These are phyloP conservation scores for Xylaria bambusicola DNA, from an alignment of 495 filamentous ascomycete species.

Conservation along the genomic window DNA sequence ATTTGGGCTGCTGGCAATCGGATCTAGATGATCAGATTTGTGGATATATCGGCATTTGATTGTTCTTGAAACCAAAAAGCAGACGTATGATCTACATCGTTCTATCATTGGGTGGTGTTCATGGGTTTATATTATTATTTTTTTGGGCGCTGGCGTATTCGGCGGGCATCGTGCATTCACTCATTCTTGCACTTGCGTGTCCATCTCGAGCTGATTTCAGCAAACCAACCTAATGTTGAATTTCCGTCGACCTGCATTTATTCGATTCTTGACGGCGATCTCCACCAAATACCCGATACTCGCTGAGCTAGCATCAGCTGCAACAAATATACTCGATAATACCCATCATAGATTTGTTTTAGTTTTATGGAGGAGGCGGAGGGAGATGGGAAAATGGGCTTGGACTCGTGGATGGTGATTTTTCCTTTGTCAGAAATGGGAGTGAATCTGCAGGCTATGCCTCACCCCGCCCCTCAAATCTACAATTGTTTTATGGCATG, in stretches of 20 bases:
- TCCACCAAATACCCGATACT: slow-evolving; percentile 27
- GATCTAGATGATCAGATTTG: slow-evolving; percentile 38
- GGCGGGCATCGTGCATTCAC: slow-evolving; percentile 25
- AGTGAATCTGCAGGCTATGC: slow-evolving; percentile 10
- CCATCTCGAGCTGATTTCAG: slow-evolving; percentile 34
- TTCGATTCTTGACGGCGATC: slow-evolving; percentile 18
- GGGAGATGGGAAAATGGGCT: slow-evolving; percentile 28
- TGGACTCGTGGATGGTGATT: slow-evolving; percentile 28
- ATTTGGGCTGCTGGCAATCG: slow-evolving; percentile 69
- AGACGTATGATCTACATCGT: slow-evolving; percentile 31
- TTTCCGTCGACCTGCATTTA: slow-evolving; percentile 26
- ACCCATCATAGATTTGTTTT: slow-evolving; percentile 45
- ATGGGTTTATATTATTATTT: slow-evolving; percentile 19
- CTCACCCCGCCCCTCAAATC: background rate
- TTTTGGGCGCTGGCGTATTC: slow-evolving; percentile 24
- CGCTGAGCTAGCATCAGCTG: slow-evolving; percentile 27
- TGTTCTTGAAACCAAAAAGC: slow-evolving; percentile 17
- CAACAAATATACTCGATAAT: slow-evolving; percentile 39
- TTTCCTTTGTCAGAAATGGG: slow-evolving; percentile 37
- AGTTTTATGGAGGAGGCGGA: no score
- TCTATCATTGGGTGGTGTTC: slow-evolving; percentile 39
- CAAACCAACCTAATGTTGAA: slow-evolving; percentile 29
- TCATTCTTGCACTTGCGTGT: slow-evolving; percentile 27
- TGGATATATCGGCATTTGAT: slow-evolving; percentile 19
- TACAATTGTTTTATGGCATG: background rate